Evolutionary conservation across 1,284 basidiomycete genomes (phyloP).

Genomic region (Ganoderma multipileum): DNA sequence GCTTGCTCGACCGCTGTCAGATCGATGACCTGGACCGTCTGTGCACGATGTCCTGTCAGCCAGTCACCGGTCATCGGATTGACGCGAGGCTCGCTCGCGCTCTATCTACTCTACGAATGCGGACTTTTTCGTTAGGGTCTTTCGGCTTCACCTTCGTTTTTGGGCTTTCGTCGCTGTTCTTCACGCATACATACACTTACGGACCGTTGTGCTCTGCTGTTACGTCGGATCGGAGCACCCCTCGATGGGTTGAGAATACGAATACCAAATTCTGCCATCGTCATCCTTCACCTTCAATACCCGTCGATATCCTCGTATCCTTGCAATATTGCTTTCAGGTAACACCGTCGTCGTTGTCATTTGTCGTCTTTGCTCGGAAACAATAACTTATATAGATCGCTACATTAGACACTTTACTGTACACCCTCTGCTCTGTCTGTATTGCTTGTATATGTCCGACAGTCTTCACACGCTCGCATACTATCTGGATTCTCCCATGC

Average conservation of each 20-base stretch:
- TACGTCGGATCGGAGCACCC: not conserved
- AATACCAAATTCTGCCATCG: not conserved
- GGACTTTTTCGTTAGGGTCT: not conserved
- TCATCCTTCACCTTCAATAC: no score
- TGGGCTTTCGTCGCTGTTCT: not conserved
- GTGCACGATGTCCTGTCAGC: not conserved
- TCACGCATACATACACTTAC: not conserved
- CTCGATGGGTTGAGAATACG: not conserved
- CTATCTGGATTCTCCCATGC: not conserved
- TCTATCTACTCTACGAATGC: not conserved
- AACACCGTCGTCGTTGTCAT: not conserved
- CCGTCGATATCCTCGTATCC: not conserved
- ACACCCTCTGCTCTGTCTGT: not conserved
- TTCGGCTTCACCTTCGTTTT: not conserved
- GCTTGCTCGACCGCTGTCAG: not conserved
- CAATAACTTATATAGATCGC: not conserved
- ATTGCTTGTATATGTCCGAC: not conserved
- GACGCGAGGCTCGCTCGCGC: not conserved
- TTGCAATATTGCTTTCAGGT: not conserved
- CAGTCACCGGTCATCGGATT: not conserved
- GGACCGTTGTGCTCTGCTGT: not conserved
- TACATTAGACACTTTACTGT: slow-evolving; percentile 6
- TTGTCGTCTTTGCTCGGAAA: not conserved
- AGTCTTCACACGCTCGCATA: not conserved
- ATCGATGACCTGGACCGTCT: not conserved